Evolutionary conservation across 2,329 filamentous ascomycete species (phyloP), one percentile per base, ranked within the genome.

Genomic region (Scopulariopsis brevicaulis): DNA sequence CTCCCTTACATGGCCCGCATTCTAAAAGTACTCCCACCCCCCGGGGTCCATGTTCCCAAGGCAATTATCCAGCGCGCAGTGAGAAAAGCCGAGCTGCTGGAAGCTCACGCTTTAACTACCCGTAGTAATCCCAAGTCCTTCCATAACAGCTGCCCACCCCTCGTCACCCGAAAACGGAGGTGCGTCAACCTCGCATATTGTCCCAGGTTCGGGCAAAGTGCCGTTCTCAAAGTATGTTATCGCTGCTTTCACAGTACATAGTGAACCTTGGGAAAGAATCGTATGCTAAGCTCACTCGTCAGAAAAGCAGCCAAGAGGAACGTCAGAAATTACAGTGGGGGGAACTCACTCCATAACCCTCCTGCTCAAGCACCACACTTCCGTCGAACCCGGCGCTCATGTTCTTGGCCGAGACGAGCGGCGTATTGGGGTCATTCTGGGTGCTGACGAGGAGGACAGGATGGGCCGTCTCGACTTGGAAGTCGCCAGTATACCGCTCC

Each of bases 341-440:
- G n/a, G n/a, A n/a, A 68, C 71, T 64, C 67, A 72, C 70, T 14
- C 71, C 70, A n/a, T 66, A 67, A 40, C 68, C 68, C 14, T 71
- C 64, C 5, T 71, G 66, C 40, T 71, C 64, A 8, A 74, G 65
- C 5, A 75, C 62, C 8, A 67, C 66, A 40, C 73, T 75, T 0
- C 68, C 69, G 28, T 70, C 62, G 35, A 75, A 70, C 1, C 66
- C 66, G 5, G 63, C 59, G 35, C 69, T 73, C 40, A 71, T 63
- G 52, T 73, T 73, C 25, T 63, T 63, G 1, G 74, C 74, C 2
- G 73, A 75, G 0, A 68, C 60, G 1, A 76, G 60, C 1, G 74
- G 70, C 24, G 81, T 85, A 1, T 85, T 79, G 0, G 83, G 83
- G 3, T 72, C 69, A 32, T 67, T 67, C 0, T 64, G 66, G 0